phyloP scores from a whole-genome alignment of 305 asterid species.

The Solanum aculeatissimum region DNA sequence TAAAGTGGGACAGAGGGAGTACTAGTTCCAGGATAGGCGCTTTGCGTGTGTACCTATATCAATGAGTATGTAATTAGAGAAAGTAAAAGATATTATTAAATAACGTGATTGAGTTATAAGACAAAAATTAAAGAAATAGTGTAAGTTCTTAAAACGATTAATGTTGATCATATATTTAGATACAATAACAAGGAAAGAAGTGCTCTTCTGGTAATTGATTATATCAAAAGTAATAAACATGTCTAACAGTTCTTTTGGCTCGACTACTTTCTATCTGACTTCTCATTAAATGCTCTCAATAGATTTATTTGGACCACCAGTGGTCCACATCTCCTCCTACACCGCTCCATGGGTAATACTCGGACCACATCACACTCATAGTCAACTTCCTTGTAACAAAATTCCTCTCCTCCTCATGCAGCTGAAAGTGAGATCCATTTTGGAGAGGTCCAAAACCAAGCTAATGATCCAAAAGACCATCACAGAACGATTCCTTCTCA shows the following conservation, averaged over 20 bases:
- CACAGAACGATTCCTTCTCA: not conserved
- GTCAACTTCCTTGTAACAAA: not conserved
- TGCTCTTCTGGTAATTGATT: no score
- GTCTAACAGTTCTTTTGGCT: no score
- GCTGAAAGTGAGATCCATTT: not conserved
- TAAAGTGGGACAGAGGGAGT: no score
- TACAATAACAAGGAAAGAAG: no score
- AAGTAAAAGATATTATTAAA: not conserved
- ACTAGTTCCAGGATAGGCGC: not conserved
- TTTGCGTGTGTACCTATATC: not conserved
- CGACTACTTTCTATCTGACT: not conserved
- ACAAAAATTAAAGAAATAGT: not conserved
- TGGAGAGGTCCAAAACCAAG: not conserved
- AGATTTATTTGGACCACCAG: not conserved
- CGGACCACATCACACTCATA: not conserved
- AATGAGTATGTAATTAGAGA: not conserved
- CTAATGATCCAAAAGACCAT: not conserved
- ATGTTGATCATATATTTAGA: no score
- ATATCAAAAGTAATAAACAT: no score
- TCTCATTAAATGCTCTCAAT: not conserved
- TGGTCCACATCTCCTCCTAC: not conserved
- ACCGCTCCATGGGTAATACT: not conserved
- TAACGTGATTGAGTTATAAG: not conserved
- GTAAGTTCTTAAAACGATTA: not conserved
- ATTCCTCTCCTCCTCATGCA: not conserved